Evolutionary conservation across 495 filamentous ascomycete species (phyloP), one percentile per base, ranked within the genome.

Genomic region (Trichoderma parareesei): DNA sequence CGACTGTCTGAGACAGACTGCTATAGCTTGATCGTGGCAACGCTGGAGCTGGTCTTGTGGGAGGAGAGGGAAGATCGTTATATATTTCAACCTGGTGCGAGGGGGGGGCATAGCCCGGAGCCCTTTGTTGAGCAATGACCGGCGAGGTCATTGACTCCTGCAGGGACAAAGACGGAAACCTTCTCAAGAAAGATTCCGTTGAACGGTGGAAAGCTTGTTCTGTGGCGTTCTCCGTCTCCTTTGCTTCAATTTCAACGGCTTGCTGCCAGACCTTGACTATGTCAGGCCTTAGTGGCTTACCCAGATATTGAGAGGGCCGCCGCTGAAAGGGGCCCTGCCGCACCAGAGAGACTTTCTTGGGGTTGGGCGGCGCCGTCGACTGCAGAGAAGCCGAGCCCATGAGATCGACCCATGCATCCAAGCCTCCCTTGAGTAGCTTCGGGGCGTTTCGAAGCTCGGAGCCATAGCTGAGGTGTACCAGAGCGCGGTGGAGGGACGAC

Each of bases 11-110:
- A 3, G 91, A 88, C 4, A 96, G 86, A 16, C 95, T 95, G 70
- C 90, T 92, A 66, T 97, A 96, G 72, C 88, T 96, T 38, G 87
- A 87, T 40, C 92, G 85, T 27, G 92, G 89, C 41, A 93, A 82
- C 3, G 93, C 88, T 62, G 94, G 95, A 5, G 90, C 82, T n/a
- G 94, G 94, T 20, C 91, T 83, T 5, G 78, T 76, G 3, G 88
- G 89, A 53, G 78, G 78, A 11, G 72, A 69, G 11, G 76, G 73
- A 8, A 76, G 66, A 5, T 69, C 70, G 1, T 68, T 65, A 61
- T 72, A 74, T 11, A 70, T 53, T 69, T 67, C 64, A 11, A 63
- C 43, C 35, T 46, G 44, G 38, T 66, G 74, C 43, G 76, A 72
- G 49, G 73, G 73, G 67, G 48, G 72, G 67, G 48, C 61, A 71